Evolutionary conservation across 768 basidiomycete species (phyloP), one percentile per base, ranked within the genome.

Genomic region (Rhodotorula sphaerocarpa): DNA sequence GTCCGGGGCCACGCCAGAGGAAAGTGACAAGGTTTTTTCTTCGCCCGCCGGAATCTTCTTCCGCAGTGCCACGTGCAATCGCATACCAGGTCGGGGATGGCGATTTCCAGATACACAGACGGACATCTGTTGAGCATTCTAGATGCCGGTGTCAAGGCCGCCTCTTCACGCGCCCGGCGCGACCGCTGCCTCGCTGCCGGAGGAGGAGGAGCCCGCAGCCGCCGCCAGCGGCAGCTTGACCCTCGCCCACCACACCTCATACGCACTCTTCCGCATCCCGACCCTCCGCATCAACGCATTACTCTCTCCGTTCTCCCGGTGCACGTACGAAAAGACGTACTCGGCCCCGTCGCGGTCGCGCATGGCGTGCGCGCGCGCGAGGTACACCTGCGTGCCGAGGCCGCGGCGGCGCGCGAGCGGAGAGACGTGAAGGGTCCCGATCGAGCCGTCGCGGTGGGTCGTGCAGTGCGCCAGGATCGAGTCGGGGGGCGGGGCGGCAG

Each of bases 261-360:
- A 89, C 73, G 80, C 90, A 47, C 87, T 88, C 7, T 88, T 89
- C 76, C 89, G 86, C 79, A 87, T 90, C 45, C 89, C 91, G 70
- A 87, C 87, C 69, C 79, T 90, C 28, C 90, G 90, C 78, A 89
- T 87, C 71, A 90, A 86, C 42, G 86, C 87, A 3, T 87, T 88
- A 61, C 87, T 91, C 73, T 83, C 88, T 59, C 76, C 90, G 56
- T 78, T 91, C 11, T 89, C 48, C 4, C 33, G n/a, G 23, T 34
- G 30, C 10, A 64, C 63, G 54, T 64, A 64, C 33, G 52, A 64
- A 43, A 50, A 59, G 27, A 25, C 47, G 25, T 31, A 11, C 52
- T 14, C 23, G 33, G 18, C 33, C 28, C 31, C 42, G 0, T 2
- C 23, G 16, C 25, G 23, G 2, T 43, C 57, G 31, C 7, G 30